A percentile compares a stretch with the other conserved stretches of the same genome.
Evolutionary conservation across 768 basidiomycete species (phyloP).

Genomic region (Naganishia vishniacii): DNA sequence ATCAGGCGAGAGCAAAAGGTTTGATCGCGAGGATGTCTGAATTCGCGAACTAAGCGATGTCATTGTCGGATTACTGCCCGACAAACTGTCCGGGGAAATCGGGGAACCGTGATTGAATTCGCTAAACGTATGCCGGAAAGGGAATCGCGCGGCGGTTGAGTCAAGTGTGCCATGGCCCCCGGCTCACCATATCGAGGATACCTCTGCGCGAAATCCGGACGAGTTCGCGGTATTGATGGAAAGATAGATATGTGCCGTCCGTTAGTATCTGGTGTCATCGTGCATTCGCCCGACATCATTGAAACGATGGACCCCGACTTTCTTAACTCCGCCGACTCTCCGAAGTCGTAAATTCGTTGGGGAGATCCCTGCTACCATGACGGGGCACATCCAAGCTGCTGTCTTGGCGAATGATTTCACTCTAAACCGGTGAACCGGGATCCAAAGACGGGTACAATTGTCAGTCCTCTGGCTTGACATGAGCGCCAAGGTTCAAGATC

Average conservation of each 20-base stretch:
- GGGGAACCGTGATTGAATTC: constrained; percentile 33
- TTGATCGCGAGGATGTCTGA: constrained; percentile 5
- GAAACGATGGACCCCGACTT: constrained; percentile 38
- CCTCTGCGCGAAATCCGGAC: constrained; percentile 46
- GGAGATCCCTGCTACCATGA: constrained; percentile 42
- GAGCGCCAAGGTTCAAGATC: constrained; percentile 38
- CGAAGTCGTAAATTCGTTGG: constrained; percentile 38
- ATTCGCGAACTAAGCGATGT: constrained; percentile 22
- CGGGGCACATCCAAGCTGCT: constrained; percentile 14
- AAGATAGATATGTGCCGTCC: constrained; percentile 34
- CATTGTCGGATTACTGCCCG: constrained; percentile 7
- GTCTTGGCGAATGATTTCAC: constrained; percentile 42
- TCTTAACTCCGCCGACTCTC: constrained; percentile 45
- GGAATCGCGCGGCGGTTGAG: constrained; percentile 31
- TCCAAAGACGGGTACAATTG: constrained; percentile 10
- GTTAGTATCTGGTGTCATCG: constrained; percentile 30
- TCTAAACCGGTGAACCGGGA: constrained; percentile 34
- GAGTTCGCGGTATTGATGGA: constrained; percentile 40
- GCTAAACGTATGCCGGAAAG: constrained; percentile 40
- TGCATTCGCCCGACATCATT: constrained; percentile 40
- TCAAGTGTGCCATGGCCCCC: constrained; percentile 36
- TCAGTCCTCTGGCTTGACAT: constrained; percentile 9
- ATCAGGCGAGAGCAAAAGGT: constrained; percentile 9
- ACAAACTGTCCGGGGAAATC: constrained; percentile 21
- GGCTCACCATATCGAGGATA: constrained; percentile 45